Conservation (phyloP, 75 land plant genomes). For the Pinus albicaulis region DNA sequence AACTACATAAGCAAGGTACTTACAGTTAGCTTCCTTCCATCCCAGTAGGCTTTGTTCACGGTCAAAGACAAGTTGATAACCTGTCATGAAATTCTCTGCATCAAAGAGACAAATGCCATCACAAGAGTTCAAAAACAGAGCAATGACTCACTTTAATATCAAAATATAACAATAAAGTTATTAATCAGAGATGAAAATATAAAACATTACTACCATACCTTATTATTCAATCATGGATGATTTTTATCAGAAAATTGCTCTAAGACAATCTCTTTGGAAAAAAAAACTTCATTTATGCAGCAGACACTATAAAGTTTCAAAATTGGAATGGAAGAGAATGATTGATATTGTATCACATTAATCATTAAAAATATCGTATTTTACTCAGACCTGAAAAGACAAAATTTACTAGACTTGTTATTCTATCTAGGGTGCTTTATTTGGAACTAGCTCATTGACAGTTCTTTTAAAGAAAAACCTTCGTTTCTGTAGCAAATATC, state of each 20-base stretch:
- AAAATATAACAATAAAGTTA: background rate
- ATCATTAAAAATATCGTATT: no score
- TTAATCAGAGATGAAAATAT: background rate
- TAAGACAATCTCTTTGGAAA: background rate
- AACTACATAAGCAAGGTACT: constrained; percentile 6
- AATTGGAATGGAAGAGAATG: no score
- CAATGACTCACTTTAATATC: background rate
- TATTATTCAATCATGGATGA: background rate
- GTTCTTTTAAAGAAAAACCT: no score
- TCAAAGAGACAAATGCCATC: background rate
- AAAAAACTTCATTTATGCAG: background rate
- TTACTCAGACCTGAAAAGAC: no score
- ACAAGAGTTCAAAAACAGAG: background rate
- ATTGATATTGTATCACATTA: no score
- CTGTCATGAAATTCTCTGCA: constrained; percentile 54
- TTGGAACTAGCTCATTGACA: no score
- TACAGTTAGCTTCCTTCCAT: constrained; percentile 33
- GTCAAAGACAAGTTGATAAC: constrained; percentile 32
- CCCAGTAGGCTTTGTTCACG: constrained; percentile 26
- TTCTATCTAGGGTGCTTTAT: no score
- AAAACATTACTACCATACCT: background rate
- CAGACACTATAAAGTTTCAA: no score
- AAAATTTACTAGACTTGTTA: no score
- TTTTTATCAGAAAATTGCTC: background rate
- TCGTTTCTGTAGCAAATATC: no score